phyloP scores from a whole-genome alignment of 2,329 filamentous ascomycete genomes.

The Scedosporium apiospermum region DNA sequence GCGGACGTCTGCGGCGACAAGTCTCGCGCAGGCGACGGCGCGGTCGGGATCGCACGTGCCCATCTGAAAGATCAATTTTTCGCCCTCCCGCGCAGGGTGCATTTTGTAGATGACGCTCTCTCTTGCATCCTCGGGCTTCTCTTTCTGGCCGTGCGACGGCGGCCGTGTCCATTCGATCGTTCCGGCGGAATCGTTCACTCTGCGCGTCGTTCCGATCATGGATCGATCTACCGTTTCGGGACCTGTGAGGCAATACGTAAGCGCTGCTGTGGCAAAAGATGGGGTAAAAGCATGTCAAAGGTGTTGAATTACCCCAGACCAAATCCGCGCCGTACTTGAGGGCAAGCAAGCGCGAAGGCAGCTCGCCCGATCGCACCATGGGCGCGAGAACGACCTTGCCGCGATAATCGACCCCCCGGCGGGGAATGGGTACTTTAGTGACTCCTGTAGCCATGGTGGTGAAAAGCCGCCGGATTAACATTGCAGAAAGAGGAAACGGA shows the following conservation, averaged over 20 bases:
- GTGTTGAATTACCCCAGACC: slow-evolving; percentile 66
- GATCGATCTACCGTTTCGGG: slow-evolving; percentile 91
- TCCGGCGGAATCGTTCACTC: slow-evolving; percentile 63
- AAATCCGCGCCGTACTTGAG: slow-evolving; percentile 94
- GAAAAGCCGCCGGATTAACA: slow-evolving; percentile 1
- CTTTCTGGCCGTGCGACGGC: slow-evolving; percentile 58
- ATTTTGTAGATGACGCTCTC: slow-evolving; percentile 75
- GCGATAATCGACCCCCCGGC: slow-evolving; percentile 84
- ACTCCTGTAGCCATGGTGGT: slow-evolving; percentile 2
- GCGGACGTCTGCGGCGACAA: slow-evolving; percentile 79
- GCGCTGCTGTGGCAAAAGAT: neutral
- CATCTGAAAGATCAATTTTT: slow-evolving; percentile 79
- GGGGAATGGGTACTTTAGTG: slow-evolving; percentile 67
- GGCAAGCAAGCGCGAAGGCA: slow-evolving; percentile 79
- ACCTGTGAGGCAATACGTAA: slow-evolving; percentile 35
- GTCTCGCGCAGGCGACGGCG: slow-evolving; percentile 73
- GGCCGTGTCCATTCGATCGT: slow-evolving; percentile 79
- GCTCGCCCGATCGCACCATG: slow-evolving; percentile 96
- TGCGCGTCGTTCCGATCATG: slow-evolving; percentile 77
- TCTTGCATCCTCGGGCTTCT: slow-evolving; percentile 40
- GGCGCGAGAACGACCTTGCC: slow-evolving; percentile 91
- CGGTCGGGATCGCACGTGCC: slow-evolving; percentile 76
- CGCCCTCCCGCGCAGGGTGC: slow-evolving; percentile 66
- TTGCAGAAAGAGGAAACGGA: neutral
- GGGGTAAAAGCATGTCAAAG: neutral